Base-by-base conservation (phyloP, 345 rosid species). In the Murraya paniculata region DNA sequence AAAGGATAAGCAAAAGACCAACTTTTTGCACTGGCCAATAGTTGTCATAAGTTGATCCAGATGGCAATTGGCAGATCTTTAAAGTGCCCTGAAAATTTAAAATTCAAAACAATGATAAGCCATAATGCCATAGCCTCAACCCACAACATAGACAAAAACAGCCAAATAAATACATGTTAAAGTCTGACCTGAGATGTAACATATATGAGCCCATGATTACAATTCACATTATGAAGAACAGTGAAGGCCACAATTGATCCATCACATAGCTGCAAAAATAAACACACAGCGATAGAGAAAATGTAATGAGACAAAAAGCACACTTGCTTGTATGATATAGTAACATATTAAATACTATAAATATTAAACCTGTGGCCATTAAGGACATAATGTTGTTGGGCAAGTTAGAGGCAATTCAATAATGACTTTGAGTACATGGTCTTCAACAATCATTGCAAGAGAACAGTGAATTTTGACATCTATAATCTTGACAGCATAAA, bases 11-110 rank as follows among this genome's bases (percentile, higher is more conserved):
- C 38, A 27, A 73, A 13, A 25, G 66, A 41, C 77, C 72, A 74
- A 94, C 99, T 87, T 96, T 96, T 80, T 92, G 98, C 76, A 92
- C 95, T 13, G 99, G 97, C 98, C 99, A 96, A 84, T 94, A 86
- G 86, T 92, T 96, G 85, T 96, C 99, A 80, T 96, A 94, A 84
- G 84, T 88, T 80, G 96, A 89, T 71, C 82, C 73, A 64, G 97
- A 88, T 53, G 99, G 97, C 75, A 96, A 82, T 65, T 92, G 98
- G 85, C 98, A 96, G 82, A 96, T 96, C 89, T 96, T 96, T 84
- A 96, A 84, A 84, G 88, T 69, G 24, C 99, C 99, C 99, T 94
- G 77, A 36, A 79, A 83, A 64, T 79, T 69, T 73, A 35, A 71
- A 83, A 80, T 66, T 77, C 33, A 67, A 75, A 73, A 48, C 35